phyloP scores from a whole-genome alignment of 2,329 filamentous ascomycete species.

The Pseudogymnoascus sp. region DNA sequence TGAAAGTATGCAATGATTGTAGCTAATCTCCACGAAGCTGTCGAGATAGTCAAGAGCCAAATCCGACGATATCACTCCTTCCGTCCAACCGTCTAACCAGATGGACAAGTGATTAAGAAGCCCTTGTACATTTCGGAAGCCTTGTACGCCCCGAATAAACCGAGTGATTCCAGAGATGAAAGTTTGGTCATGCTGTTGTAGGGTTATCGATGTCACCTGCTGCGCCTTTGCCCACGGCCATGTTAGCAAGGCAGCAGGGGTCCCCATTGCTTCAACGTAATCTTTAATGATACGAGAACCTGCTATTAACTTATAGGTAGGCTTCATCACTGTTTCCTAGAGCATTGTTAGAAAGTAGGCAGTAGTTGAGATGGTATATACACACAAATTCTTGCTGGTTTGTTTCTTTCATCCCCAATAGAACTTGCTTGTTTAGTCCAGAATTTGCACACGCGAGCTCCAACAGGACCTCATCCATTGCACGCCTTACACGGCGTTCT shows the following conservation, averaged over 20 bases:
- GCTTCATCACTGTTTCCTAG: not conserved
- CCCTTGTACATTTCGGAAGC: not conserved
- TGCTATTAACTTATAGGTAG: too few relatives aligned
- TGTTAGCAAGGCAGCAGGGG: not conserved
- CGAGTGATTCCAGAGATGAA: not conserved
- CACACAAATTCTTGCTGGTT: not conserved
- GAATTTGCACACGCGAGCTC: not conserved
- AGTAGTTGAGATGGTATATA: not conserved
- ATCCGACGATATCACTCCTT: not conserved
- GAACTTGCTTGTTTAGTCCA: not conserved
- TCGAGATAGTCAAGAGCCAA: not conserved
- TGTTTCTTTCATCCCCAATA: not conserved
- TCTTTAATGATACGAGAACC: not conserved
- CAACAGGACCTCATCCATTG: too few relatives aligned
- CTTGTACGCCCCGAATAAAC: not conserved
- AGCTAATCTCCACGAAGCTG: not conserved
- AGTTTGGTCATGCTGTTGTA: not conserved
- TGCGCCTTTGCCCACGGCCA: not conserved
- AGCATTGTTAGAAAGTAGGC: not conserved
- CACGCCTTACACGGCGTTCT: too few relatives aligned
- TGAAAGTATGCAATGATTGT: too few relatives aligned
- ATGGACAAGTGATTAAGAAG: not conserved
- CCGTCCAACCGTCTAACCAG: not conserved
- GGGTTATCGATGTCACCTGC: not conserved
- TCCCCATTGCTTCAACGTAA: not conserved